Evolutionary conservation across 208 protist genomes (phyloP).

Genomic region (Strigomonas oncopelti): DNA sequence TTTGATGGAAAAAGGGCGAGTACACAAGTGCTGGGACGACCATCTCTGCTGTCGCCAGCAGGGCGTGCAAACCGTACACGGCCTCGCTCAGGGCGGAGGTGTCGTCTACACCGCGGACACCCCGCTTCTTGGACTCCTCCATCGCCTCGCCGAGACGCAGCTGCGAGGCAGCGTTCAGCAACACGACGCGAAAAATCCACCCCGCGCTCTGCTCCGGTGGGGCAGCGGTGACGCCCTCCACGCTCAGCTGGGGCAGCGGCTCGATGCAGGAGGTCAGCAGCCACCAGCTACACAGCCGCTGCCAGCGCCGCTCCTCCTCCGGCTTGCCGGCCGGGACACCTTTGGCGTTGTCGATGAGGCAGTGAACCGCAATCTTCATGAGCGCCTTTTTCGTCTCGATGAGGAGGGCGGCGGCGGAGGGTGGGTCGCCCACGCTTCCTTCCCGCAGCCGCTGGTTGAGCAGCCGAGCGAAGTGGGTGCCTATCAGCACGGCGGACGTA

Average conservation of each 20-base stretch:
- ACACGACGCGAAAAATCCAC: constrained; percentile 59
- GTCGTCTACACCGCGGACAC: constrained; percentile 20
- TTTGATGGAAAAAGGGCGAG: constrained; percentile 43
- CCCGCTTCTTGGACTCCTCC: neutral
- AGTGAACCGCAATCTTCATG: constrained; percentile 57
- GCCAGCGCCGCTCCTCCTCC: constrained; percentile 24
- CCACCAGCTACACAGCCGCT: constrained; percentile 49
- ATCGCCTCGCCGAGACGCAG: constrained; percentile 20
- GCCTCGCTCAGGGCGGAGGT: neutral
- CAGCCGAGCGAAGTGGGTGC: neutral
- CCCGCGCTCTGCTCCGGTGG: constrained; percentile 16
- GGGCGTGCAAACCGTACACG: constrained; percentile 1
- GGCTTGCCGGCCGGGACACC: constrained; percentile 17
- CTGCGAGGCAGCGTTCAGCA: constrained; percentile 52
- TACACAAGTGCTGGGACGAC: constrained; percentile 33
- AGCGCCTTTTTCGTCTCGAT: constrained; percentile 33
- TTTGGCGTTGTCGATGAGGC: constrained; percentile 48
- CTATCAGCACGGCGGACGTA: neutral
- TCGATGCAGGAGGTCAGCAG: constrained; percentile 38
- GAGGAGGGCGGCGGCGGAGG: constrained; percentile 18
- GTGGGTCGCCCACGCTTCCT: neutral
- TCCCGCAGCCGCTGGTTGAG: constrained; percentile 35
- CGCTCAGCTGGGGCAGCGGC: constrained; percentile 18
- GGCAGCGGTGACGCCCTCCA: constrained; percentile 3
- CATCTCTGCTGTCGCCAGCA: constrained; percentile 28